These are phyloP conservation scores for Zopfochytrium polystomum DNA, from an alignment of 371 early-diverging fungal species.

Conservation along the genomic window DNA sequence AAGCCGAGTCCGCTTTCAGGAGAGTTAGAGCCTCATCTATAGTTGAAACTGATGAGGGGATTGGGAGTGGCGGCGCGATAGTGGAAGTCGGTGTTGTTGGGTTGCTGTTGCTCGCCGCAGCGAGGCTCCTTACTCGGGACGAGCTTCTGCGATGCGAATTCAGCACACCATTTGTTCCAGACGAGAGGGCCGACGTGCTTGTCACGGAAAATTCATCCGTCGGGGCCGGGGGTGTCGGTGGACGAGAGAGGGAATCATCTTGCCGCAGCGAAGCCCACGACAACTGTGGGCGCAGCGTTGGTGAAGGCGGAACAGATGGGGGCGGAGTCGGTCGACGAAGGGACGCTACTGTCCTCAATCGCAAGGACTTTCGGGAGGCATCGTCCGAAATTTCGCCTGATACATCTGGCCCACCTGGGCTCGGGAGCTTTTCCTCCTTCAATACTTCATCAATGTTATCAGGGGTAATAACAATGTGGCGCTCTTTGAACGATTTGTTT, in stretches of 20 bases:
- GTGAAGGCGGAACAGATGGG: background rate
- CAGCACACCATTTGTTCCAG: no score
- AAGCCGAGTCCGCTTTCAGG: background rate
- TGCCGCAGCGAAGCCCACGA: no score
- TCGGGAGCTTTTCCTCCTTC: background rate
- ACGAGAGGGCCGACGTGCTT: background rate
- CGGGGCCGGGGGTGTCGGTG: background rate
- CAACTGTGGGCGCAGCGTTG: background rate
- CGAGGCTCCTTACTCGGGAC: background rate
- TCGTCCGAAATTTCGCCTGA: background rate
- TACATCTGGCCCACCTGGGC: background rate
- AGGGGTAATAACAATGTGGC: conserved; percentile 40
- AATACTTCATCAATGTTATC: conserved; percentile 8
- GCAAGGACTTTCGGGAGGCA: background rate
- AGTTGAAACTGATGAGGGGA: background rate
- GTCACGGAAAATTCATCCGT: background rate
- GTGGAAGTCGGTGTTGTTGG: background rate
- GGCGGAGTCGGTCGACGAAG: background rate
- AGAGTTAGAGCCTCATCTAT: background rate
- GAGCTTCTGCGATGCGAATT: background rate
- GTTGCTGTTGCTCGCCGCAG: background rate
- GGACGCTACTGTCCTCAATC: background rate
- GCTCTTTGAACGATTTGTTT: conserved; percentile 34
- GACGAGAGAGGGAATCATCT: no score
- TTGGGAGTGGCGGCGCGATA: background rate